Evolutionary conservation across 2,329 filamentous ascomycete species (phyloP), one percentile per base, ranked within the genome.

Genomic region (Xylariaceae sp.): DNA sequence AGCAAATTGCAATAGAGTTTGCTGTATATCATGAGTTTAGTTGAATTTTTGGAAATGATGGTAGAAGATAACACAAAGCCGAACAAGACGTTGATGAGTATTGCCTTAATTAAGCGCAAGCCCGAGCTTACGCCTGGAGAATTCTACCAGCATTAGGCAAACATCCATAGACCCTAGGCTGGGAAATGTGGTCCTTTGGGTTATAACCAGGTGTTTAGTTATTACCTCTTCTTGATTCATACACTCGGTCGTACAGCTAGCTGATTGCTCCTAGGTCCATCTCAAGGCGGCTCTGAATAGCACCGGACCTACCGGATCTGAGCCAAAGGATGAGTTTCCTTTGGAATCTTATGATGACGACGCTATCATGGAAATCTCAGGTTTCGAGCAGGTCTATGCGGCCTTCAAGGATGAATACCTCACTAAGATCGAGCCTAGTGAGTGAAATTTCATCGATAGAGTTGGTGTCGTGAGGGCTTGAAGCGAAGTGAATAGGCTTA

Each of bases 391-490:
- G 20, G 67, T 70, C 32, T 57, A 48, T 6, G 52, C 61, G 10
- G 67, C 68, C 1, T 69, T 71, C 53, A 51, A 64, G 47, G 66
- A 68, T 48, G 64, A 66, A 21, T 70, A 70, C 55, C 11, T 30
- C 70, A 69, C 50, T 40, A n/a, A n/a, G n/a, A n/a, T n/a, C n/a
- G n/a, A n/a, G n/a, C n/a, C n/a, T n/a, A n/a, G n/a, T n/a, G n/a
- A n/a, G n/a, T n/a, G n/a, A n/a, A n/a, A n/a, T n/a, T n/a, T n/a
- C n/a, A n/a, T n/a, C n/a, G n/a, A n/a, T n/a, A n/a, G n/a, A n/a
- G 60, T 47, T 7, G 59, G 60, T 5, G 59, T 67, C 18, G 46
- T 64, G 50, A 59, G 63, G 50, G 53, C 48, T 20, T 43, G 57
- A 23, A 60, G 61, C 3, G 61, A 60, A 21, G 37, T 59, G 24